Conservation (phyloP, 2,329 filamentous ascomycete genomes). For the Botrytis sinoallii region DNA sequence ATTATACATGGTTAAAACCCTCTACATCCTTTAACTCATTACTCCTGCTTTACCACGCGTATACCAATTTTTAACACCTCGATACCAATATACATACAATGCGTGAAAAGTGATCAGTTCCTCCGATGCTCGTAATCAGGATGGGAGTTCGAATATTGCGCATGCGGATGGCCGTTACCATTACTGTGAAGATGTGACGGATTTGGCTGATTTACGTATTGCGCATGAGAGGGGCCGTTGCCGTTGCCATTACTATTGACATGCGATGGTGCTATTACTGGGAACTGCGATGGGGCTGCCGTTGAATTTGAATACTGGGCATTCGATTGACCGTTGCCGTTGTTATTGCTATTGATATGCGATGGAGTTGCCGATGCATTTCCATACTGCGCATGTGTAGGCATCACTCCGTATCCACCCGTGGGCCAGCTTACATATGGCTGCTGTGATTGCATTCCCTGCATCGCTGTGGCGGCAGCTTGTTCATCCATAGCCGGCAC, state of each 20-base stretch:
- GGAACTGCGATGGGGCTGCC: not conserved
- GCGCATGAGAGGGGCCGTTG: not conserved
- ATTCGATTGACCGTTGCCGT: not conserved
- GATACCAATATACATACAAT: not conserved
- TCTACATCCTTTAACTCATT: not conserved
- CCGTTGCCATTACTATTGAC: not conserved
- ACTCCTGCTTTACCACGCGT: not conserved
- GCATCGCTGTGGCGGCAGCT: not conserved
- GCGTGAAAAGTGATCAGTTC: not conserved
- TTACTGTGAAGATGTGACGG: not conserved
- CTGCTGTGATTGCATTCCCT: constrained; percentile 2
- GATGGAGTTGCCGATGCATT: not conserved
- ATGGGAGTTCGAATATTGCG: not conserved
- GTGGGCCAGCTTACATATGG: not conserved
- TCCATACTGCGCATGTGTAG: not conserved
- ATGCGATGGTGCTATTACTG: not conserved
- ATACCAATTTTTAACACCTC: not conserved
- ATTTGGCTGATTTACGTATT: not conserved
- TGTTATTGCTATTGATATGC: not conserved
- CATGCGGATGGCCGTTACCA: not conserved
- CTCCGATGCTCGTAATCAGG: not conserved
- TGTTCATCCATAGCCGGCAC: not conserved
- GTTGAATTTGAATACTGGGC: not conserved
- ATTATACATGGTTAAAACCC: not conserved
- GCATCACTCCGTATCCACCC: not conserved